A percentile compares a stretch with the other conserved stretches of the same genome.
Evolutionary conservation across 257 asterid genomes (phyloP).

Genomic region (Scutellaria barbata): DNA sequence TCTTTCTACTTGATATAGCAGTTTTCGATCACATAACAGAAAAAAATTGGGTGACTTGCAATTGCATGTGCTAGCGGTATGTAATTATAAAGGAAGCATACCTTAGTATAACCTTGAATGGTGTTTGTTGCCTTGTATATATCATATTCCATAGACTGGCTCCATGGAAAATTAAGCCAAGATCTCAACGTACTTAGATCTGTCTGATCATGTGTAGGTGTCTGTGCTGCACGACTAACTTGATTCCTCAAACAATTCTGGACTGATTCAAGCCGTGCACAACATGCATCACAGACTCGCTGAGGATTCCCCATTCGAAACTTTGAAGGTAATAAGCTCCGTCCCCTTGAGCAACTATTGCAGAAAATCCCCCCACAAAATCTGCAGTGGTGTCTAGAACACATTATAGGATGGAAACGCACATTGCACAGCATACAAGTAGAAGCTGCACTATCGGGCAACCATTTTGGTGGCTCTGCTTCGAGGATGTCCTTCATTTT

Average conservation of each 20-base stretch:
- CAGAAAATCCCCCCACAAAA: slow-evolving; percentile 82
- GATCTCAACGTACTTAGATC: slow-evolving; percentile 48
- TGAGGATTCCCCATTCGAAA: slow-evolving; percentile 59
- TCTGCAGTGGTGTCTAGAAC: slow-evolving; percentile 78
- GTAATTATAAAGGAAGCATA: slow-evolving; percentile 28
- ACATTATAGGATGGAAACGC: slow-evolving; percentile 76
- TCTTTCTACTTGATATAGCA: neutral
- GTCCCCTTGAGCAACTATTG: slow-evolving; percentile 63
- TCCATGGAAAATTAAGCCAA: slow-evolving; percentile 12
- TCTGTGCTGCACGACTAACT: slow-evolving; percentile 79
- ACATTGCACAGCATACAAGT: slow-evolving; percentile 78
- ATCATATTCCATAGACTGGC: slow-evolving; percentile 82
- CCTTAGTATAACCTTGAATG: slow-evolving; percentile 63
- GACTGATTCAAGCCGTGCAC: slow-evolving; percentile 65
- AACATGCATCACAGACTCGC: slow-evolving; percentile 81
- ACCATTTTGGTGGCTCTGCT: slow-evolving; percentile 82
- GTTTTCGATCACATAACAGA: neutral
- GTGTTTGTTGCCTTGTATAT: slow-evolving; percentile 77
- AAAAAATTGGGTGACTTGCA: neutral
- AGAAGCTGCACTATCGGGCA: slow-evolving; percentile 78
- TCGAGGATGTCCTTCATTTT: slow-evolving; percentile 60
- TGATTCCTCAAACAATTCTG: slow-evolving; percentile 67
- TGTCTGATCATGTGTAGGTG: slow-evolving; percentile 73
- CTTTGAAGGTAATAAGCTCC: slow-evolving; percentile 73
- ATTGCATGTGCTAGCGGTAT: neutral